phyloP scores from a whole-genome alignment of 2,329 filamentous ascomycete species.

The Fusarium staphyleae region DNA sequence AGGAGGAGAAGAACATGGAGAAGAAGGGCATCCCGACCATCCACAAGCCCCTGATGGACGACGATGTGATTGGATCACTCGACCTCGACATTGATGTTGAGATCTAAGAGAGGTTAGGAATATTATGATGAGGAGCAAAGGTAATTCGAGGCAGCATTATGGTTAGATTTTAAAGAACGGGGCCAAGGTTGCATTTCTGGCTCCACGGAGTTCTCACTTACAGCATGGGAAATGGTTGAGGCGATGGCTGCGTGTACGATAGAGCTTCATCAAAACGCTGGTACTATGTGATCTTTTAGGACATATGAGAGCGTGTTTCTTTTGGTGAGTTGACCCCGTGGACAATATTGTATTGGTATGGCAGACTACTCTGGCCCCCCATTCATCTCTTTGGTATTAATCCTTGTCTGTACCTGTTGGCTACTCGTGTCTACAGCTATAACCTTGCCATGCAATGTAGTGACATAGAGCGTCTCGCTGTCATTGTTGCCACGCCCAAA shows the following conservation, averaged over 20 bases:
- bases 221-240: not conserved
- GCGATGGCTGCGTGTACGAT: slow-evolving; percentile 1
- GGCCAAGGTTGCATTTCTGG: slow-evolving; percentile 13
- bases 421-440: not conserved
- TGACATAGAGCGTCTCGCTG: slow-evolving; percentile 5
- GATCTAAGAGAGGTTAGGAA: slow-evolving; percentile 59
- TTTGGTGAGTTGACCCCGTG: not conserved
- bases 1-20: slow-evolving; percentile 60
- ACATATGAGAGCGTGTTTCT: not conserved
- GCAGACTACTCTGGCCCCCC: too few species aligned
- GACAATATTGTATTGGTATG: not conserved
- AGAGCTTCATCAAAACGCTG: slow-evolving; percentile 11
- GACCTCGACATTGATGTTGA: slow-evolving; percentile 94
- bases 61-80: slow-evolving; percentile 88
- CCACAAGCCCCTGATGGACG: slow-evolving; percentile 83
- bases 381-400: not conserved
- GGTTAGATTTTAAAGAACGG: slow-evolving; percentile 18
- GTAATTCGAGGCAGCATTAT: slow-evolving; percentile 1
- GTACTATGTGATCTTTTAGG: not conserved
- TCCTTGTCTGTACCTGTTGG: not conserved
- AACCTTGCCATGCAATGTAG: not conserved
- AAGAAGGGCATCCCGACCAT: slow-evolving; percentile 71
- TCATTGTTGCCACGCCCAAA: slow-evolving; percentile 1
- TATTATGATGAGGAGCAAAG: slow-evolving; percentile 14
- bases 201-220: not conserved